Evolutionary conservation across 2,329 filamentous ascomycete species (phyloP).

Genomic region (Microcyclospora pomicola): DNA sequence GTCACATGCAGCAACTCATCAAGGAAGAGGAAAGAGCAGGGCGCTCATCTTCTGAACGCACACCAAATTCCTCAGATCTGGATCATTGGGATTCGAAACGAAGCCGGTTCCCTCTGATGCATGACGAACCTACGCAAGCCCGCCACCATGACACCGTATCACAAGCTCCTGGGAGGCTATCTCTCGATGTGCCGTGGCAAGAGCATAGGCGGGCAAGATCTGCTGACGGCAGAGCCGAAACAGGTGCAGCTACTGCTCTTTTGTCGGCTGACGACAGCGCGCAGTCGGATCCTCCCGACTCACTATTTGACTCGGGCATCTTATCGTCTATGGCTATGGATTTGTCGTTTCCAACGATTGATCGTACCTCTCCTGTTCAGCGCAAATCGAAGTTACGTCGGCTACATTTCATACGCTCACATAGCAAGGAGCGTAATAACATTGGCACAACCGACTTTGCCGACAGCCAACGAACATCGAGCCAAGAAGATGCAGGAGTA

Average conservation of each 20-base stretch:
- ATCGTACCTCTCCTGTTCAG: slow-evolving; percentile 10
- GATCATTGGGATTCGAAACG: slow-evolving; percentile 25
- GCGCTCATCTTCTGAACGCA: slow-evolving; percentile 22
- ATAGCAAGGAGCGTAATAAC: slow-evolving; percentile 20
- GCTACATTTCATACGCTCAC: slow-evolving; percentile 29
- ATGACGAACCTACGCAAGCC: neutral
- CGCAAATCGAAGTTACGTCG: slow-evolving; percentile 26
- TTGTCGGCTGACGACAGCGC: neutral
- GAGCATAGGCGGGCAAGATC: slow-evolving; percentile 8
- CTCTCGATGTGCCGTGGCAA: slow-evolving; percentile 6
- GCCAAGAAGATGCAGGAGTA: slow-evolving; percentile 9
- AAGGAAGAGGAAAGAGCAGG: slow-evolving; percentile 28
- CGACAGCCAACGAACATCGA: slow-evolving; percentile 13
- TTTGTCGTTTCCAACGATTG: slow-evolving; percentile 21
- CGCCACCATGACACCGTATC: slow-evolving; percentile 3
- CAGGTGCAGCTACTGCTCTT: neutral
- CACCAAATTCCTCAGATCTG: slow-evolving; percentile 19
- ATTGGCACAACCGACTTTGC: slow-evolving; percentile 21
- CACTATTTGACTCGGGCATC: slow-evolving; percentile 5
- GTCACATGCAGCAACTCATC: slow-evolving; percentile 31
- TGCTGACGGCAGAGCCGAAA: slow-evolving; percentile 5
- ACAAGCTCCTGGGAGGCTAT: slow-evolving; percentile 9
- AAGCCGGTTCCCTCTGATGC: slow-evolving; percentile 10
- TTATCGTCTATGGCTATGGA: slow-evolving; percentile 23
- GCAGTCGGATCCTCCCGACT: neutral